Percentiles rank a stretch among this genome's conserved stretches.
Evolutionary conservation across 2,329 filamentous ascomycete species (phyloP).

Genomic region (Coniosporium tulheliwenetii): DNA sequence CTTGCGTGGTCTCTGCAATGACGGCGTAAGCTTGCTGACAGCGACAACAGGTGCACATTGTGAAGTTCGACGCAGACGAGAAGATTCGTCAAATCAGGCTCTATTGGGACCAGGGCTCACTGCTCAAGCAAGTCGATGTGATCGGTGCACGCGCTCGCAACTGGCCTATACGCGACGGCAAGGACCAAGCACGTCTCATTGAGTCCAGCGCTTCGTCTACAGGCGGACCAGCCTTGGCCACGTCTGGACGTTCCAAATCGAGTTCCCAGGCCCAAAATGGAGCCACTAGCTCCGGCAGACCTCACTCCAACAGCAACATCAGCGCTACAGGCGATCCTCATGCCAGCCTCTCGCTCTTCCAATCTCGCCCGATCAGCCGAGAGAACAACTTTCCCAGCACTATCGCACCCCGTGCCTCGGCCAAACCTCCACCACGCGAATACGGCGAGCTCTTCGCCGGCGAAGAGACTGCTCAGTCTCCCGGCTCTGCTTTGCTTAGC

Average conservation of each 20-base stretch:
- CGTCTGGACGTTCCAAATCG: constrained; percentile 3
- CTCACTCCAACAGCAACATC: constrained; percentile 19
- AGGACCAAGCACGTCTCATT: constrained; percentile 70
- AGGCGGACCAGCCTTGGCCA: constrained; percentile 9
- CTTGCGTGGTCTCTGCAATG: not conserved
- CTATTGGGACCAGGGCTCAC: constrained; percentile 87
- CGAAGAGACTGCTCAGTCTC: constrained; percentile 22
- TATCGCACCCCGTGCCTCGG: constrained; percentile 48
- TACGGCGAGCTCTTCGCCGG: constrained; percentile 53
- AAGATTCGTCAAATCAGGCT: constrained; percentile 80
- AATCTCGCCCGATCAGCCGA: constrained; percentile 48
- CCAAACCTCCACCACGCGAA: constrained; percentile 53
- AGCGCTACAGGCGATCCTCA: constrained; percentile 30
- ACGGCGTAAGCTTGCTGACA: not conserved
- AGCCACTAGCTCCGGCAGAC: constrained; percentile 19
- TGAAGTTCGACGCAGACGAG: constrained; percentile 59
- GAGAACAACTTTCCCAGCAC: constrained; percentile 27
- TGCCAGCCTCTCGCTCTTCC: constrained; percentile 60
- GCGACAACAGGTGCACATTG: constrained; percentile 55
- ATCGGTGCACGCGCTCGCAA: constrained; percentile 82
- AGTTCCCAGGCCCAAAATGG: constrained; percentile 5
- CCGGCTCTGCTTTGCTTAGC: constrained; percentile 6
- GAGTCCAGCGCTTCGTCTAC: constrained; percentile 29
- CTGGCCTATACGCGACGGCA: constrained; percentile 85
- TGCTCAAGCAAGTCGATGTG: constrained; percentile 85